A percentile compares a stretch with the other conserved stretches of the same genome.
Conservation (phyloP, 441 rosid genomes). For the Manihot esculenta region DNA sequence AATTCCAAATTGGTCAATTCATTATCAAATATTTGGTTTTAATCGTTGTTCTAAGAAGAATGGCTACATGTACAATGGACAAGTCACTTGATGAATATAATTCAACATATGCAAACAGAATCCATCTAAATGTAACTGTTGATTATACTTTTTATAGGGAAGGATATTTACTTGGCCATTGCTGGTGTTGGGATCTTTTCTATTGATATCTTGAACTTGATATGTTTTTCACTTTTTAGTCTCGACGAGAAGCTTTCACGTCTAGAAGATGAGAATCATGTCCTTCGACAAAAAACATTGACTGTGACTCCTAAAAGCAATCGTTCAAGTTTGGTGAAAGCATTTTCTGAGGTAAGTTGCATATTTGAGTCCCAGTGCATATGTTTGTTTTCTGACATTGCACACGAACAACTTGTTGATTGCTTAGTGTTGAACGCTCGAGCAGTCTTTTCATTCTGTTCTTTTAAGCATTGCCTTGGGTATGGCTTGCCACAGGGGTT, state of each 20-base stretch:
- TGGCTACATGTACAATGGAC: neutral
- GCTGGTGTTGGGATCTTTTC: slow-evolving; percentile 8
- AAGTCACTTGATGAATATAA: neutral
- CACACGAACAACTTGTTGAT: neutral
- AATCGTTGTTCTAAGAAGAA: neutral
- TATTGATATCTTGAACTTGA: neutral
- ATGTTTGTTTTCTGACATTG: neutral
- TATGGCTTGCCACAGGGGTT: neutral
- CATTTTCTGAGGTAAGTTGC: slow-evolving; percentile 71
- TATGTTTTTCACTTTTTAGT: slow-evolving; percentile 38
- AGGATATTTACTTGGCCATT: neutral
- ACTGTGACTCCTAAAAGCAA: slow-evolving; percentile 54
- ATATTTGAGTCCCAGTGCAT: neutral
- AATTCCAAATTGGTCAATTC: too few relatives aligned
- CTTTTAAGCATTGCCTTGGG: neutral
- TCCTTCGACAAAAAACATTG: slow-evolving; percentile 76
- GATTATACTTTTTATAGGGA: neutral
- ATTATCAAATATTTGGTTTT: neutral
- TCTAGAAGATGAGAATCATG: slow-evolving; percentile 86
- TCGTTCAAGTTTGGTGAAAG: slow-evolving; percentile 45
- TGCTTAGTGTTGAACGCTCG: neutral
- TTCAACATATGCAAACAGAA: neutral
- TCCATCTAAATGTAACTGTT: neutral
- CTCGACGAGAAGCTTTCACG: slow-evolving; percentile 75
- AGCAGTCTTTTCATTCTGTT: neutral